A percentile compares a stretch with the other conserved stretches of the same genome.
Evolutionary conservation across 148 eudicot genomes (phyloP).

Genomic region (Selenicereus undatus): DNA sequence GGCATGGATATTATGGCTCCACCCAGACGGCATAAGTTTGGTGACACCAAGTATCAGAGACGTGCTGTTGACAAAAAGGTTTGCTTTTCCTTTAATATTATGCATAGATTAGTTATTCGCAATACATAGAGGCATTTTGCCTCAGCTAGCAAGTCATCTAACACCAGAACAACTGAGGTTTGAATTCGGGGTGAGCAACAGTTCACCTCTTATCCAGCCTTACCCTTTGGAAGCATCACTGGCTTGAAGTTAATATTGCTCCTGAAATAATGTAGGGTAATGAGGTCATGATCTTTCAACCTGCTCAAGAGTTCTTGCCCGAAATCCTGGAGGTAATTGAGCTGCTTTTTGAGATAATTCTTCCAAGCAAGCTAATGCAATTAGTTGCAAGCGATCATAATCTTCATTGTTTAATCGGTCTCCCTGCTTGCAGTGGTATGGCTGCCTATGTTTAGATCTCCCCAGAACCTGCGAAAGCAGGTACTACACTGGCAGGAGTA

Average conservation of each 20-base stretch:
- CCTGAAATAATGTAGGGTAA: conserved; percentile 42
- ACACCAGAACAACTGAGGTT: too few species aligned
- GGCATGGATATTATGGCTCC: conserved; percentile 94
- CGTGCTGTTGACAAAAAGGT: conserved; percentile 48
- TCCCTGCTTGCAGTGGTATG: too few species aligned
- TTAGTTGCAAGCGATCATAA: neutral
- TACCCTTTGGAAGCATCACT: too few species aligned
- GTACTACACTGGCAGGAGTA: too few species aligned
- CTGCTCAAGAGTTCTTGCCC: conserved; percentile 82
- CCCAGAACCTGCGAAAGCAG: too few species aligned
- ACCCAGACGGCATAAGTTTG: conserved; percentile 31
- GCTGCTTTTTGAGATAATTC: neutral
- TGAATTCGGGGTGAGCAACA: too few species aligned
- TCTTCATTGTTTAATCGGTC: too few species aligned
- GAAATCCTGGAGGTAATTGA: conserved; percentile 57
- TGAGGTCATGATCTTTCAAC: conserved; percentile 62
- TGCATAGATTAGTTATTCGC: neutral
- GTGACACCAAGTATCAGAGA: conserved; percentile 41
- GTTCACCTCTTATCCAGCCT: too few species aligned
- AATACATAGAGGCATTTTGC: neutral
- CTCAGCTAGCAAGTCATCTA: neutral
- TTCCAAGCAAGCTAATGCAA: neutral
- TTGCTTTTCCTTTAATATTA: neutral
- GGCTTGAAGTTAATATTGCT: neutral
- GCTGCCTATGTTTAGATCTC: too few species aligned